phyloP scores from a whole-genome alignment of 495 filamentous ascomycete genomes.

The Friedmanniomyces endolithicus region DNA sequence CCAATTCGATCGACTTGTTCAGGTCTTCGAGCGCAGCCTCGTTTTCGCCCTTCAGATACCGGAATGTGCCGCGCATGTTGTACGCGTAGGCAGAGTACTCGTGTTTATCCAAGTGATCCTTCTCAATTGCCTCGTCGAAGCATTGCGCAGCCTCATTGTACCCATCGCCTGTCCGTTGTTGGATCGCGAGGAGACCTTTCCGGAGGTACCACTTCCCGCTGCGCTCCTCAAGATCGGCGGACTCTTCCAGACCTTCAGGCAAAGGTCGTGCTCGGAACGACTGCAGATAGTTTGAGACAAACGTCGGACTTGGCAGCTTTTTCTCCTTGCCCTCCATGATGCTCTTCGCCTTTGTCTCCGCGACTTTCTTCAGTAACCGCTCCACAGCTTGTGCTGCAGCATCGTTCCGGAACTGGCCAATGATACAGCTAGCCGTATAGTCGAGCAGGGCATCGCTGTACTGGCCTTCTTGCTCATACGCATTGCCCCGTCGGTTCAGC shows the following conservation, averaged over 20 bases:
- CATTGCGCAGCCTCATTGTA: conserved; percentile 76
- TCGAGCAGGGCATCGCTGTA: conserved; percentile 93
- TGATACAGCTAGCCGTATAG: conserved; percentile 97
- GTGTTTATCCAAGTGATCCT: conserved; percentile 60
- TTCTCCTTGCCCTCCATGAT: conserved; percentile 69
- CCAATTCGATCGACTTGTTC: conserved; percentile 78
- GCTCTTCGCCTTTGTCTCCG: conserved; percentile 77
- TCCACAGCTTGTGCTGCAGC: conserved; percentile 79
- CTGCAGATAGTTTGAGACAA: conserved; percentile 96
- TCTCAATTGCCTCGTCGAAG: conserved; percentile 78
- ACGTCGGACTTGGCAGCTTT: conserved; percentile 84
- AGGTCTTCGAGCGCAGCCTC: conserved; percentile 68
- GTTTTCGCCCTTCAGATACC: conserved; percentile 81
- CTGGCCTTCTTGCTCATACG: conserved; percentile 82
- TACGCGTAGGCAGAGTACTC: conserved; percentile 69
- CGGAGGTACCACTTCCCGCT: conserved; percentile 75
- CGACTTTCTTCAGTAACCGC: conserved; percentile 89
- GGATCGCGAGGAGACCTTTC: conserved; percentile 66
- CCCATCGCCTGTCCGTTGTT: conserved; percentile 71
- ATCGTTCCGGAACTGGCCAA: conserved; percentile 89
- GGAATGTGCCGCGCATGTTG: conserved; percentile 93
- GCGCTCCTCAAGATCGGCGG: conserved; percentile 58
- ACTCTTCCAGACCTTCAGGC: conserved; percentile 72
- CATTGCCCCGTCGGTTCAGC: conserved; percentile 85
- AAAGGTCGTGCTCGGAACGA: conserved; percentile 77